These are phyloP conservation scores for Centella asiatica DNA, from an alignment of 129 eudicot genomes.

Conservation along the genomic window DNA sequence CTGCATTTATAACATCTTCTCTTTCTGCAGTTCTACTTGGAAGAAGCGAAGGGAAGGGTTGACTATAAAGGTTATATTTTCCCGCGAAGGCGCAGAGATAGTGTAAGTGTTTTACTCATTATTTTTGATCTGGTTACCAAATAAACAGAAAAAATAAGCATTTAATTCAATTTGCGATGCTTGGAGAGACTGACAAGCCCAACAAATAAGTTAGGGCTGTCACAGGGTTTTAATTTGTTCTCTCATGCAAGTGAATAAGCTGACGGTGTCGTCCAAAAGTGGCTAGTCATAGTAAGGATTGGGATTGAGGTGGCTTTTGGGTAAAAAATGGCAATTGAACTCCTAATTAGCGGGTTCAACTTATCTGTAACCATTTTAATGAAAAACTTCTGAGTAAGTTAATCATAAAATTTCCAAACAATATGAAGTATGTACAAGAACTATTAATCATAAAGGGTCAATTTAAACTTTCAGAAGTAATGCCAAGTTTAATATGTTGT, in stretches of 20 bases:
- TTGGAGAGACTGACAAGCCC: neutral
- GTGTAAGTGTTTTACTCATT: slow-evolving; percentile 38
- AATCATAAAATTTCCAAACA: too few relatives aligned
- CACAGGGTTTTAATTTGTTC: neutral
- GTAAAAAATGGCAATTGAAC: too few relatives aligned
- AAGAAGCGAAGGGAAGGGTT: slow-evolving; percentile 93
- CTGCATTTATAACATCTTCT: neutral
- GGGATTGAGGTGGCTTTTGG: neutral
- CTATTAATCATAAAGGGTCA: too few relatives aligned
- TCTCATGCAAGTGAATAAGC: neutral
- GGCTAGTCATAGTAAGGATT: neutral
- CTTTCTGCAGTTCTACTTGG: slow-evolving; percentile 71
- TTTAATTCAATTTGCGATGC: neutral
- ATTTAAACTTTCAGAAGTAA: too few relatives aligned
- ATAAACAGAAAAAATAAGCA: too few relatives aligned
- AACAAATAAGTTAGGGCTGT: neutral
- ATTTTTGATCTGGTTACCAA: neutral
- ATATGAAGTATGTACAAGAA: too few relatives aligned
- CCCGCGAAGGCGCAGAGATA: slow-evolving; percentile 83
- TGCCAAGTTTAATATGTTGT: too few relatives aligned
- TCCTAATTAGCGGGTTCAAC: too few relatives aligned
- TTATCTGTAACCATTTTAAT: too few relatives aligned
- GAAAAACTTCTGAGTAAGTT: too few relatives aligned
- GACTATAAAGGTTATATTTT: slow-evolving; percentile 92
- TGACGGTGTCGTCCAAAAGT: neutral